A percentile compares a stretch with the other conserved stretches of the same genome.
Evolutionary conservation across 805 yeast genomes (phyloP).

Genomic region (Alloascoidea hylecoeti): DNA sequence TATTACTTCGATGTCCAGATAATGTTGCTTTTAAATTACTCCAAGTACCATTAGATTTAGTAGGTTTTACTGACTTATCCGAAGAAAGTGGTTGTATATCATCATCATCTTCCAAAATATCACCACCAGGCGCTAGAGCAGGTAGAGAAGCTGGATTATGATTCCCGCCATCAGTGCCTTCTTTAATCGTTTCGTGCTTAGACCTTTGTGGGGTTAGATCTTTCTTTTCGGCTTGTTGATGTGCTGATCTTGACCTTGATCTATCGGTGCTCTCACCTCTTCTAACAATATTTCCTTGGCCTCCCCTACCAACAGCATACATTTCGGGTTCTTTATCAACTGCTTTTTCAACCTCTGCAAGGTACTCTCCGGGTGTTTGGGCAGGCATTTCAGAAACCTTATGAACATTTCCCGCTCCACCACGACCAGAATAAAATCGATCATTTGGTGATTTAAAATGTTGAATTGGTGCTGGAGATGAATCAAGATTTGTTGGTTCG

Average conservation of each 20-base stretch:
- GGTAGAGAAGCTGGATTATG: conserved; percentile 1
- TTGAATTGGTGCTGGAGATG: conserved; percentile 20
- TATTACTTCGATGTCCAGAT: not conserved
- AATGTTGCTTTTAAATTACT: not conserved
- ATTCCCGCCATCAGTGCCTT: not conserved
- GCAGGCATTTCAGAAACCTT: conserved; percentile 14
- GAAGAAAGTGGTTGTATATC: not conserved
- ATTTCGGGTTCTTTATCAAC: conserved; percentile 15
- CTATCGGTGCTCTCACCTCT: not conserved
- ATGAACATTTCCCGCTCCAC: conserved; percentile 22
- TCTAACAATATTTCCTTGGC: conserved; percentile 18
- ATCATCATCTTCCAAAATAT: not conserved
- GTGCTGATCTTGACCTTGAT: not conserved
- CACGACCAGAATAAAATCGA: conserved; percentile 20
- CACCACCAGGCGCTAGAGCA: not conserved
- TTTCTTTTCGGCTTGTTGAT: not conserved
- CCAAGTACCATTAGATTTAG: not conserved
- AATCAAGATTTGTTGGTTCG: conserved; percentile 9
- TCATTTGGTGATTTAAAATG: conserved; percentile 17
- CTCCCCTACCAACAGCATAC: conserved; percentile 22
- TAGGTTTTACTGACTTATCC: not conserved
- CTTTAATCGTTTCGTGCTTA: no score
- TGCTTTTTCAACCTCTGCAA: conserved; percentile 17
- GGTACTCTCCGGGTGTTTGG: conserved; percentile 17
- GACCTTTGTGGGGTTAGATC: no score